A percentile compares a stretch with the other conserved stretches of the same genome.
phyloP scores from a whole-genome alignment of 768 basidiomycete genomes.

The Butyriboletus loyo region DNA sequence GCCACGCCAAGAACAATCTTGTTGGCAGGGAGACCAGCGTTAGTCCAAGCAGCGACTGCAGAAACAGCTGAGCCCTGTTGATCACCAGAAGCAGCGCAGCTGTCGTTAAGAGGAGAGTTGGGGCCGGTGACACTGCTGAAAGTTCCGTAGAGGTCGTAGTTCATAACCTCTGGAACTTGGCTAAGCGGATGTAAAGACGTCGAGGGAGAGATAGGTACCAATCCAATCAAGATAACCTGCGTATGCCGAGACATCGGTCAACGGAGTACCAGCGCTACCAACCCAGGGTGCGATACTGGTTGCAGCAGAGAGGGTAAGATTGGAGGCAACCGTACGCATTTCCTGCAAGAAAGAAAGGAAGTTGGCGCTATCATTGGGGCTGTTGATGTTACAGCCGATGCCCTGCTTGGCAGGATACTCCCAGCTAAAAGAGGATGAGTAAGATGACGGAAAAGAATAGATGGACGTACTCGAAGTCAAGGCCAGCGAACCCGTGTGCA shows the following conservation, averaged over 20 bases:
- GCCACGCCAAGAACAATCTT: conserved; percentile 84
- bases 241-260: conserved; percentile 63
- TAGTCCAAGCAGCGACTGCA: conserved; percentile 70
- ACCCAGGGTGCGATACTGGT: conserved; percentile 64
- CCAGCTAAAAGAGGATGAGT: conserved; percentile 52
- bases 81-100: conserved; percentile 57
- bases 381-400: conserved; percentile 65
- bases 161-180: conserved; percentile 56
- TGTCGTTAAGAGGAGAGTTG: conserved; percentile 80
- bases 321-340: conserved; percentile 53
- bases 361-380: conserved; percentile 68
- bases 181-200: conserved; percentile 1
- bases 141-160: conserved; percentile 62
- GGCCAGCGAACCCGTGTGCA: conserved; percentile 53
- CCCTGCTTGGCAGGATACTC: conserved; percentile 77
- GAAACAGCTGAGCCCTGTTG: conserved; percentile 75
- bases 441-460: not conserved
- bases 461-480: conserved; percentile 62
- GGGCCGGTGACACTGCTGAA: conserved; percentile 63
- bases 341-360: conserved; percentile 74
- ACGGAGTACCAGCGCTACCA: conserved; percentile 52
- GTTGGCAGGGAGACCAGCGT: conserved; percentile 68
- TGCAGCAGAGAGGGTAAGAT: conserved; percentile 72
- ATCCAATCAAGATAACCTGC: conserved; percentile 74
- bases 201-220: conserved; percentile 31